Evolutionary conservation across 352 stramenopile species (phyloP), one percentile per base, ranked within the genome.

Genomic region (Phytophthora pseudosyringae): DNA sequence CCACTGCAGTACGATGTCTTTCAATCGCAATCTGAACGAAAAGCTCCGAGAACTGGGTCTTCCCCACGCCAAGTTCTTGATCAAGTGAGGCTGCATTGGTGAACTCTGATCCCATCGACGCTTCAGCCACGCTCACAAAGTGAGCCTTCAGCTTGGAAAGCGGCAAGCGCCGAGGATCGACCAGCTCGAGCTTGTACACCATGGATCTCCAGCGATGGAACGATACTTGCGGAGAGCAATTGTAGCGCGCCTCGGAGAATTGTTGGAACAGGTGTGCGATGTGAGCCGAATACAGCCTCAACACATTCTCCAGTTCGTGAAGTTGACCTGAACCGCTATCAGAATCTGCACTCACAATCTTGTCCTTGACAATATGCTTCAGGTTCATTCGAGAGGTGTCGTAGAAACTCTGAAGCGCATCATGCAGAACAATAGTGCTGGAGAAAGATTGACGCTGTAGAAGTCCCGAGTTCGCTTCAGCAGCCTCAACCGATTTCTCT

Each of bases 241-340:
- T 81, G 36, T 70, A 83, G 5, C 53, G 59, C 18, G 53, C 56
- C 25, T 63, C 63, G 1, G 67, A 72, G 67, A 74, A 78, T 4
- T 67, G 64, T 4, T 83, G 48, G 36, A 81, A 90, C 5, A 90
- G 47, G 16, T 89, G 75, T 0, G 67, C 62, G 0, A 86, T 36
- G 46, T 82, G 65, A 38, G 79, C 25, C 7, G 75, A 54, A 44
- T 85, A 88, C 16, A 76, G 64, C 21, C 67, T 43, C 9, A 90
- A 36, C 0, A 90, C 71, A 26, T 35, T 63, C 39, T 83, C 64
- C 0, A 90, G 41, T 21, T 85, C 67, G 6, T 18, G 21, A 7
- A 66, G 32, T 43, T 67, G 50, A 5, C 4, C 32, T 25, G 39
- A 3, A 1, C 15, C 18, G 10, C 35, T 65, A 31, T 47, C 12